Evolutionary conservation across 352 stramenopile species (phyloP).

Genomic region (Pythium insidiosum): DNA sequence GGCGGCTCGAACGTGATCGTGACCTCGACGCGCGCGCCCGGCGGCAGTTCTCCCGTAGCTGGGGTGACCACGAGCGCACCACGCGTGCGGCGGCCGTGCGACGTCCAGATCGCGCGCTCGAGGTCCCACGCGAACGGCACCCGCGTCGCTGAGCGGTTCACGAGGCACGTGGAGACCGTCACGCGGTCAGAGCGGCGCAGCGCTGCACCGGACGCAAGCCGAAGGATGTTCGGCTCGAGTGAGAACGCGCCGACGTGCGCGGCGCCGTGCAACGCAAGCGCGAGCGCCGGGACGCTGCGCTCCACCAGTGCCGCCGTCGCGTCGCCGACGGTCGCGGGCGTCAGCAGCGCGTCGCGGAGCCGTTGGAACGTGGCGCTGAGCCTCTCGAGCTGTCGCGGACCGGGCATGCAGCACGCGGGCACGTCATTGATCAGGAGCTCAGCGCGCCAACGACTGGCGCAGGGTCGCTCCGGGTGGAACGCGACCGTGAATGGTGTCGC

Average conservation of each 20-base stretch:
- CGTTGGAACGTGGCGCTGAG: constrained; percentile 12
- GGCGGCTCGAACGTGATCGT: too few relatives aligned
- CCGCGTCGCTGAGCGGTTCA: background rate
- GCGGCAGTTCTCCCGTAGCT: too few relatives aligned
- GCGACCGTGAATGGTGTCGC: constrained; percentile 31
- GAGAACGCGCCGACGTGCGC: constrained; percentile 9
- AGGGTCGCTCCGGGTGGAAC: constrained; percentile 26
- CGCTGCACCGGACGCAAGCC: background rate
- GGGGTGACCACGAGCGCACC: background rate
- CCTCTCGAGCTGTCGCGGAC: constrained; percentile 22
- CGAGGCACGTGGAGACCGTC: too few relatives aligned
- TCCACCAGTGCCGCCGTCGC: background rate
- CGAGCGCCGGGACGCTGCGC: constrained; percentile 1
- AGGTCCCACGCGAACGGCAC: background rate
- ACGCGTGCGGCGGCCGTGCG: too few relatives aligned
- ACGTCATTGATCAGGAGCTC: constrained; percentile 38
- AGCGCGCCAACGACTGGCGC: constrained; percentile 18
- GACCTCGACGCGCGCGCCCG: too few relatives aligned
- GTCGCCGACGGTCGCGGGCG: background rate
- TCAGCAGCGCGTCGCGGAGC: constrained; percentile 1
- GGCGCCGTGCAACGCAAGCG: constrained; percentile 7
- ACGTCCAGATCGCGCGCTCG: background rate
- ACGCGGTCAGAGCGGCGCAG: background rate
- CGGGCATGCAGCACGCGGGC: constrained; percentile 43
- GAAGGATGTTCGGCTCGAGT: constrained; percentile 1